Percentiles rank a stretch among this genome's conserved stretches.
Evolutionary conservation across 306 rosid genomes (phyloP).

Genomic region (Mucuna pruriens): DNA sequence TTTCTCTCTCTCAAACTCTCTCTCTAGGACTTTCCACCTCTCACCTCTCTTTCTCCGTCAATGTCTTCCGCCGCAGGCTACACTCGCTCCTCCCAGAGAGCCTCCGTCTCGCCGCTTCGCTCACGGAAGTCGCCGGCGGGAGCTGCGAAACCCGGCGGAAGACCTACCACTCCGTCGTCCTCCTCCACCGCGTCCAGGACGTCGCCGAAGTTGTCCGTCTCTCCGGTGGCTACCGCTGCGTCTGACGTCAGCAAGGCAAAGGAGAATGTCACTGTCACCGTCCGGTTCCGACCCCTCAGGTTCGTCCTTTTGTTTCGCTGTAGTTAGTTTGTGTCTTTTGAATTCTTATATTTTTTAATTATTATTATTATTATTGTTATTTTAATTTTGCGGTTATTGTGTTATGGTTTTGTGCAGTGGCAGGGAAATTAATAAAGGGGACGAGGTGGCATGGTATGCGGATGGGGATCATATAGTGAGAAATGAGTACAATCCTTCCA

Average conservation of each 20-base stretch:
- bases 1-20: neutral
- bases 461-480: conserved; percentile 77
- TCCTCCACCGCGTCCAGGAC: conserved; percentile 52
- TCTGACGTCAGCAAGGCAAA: conserved; percentile 61
- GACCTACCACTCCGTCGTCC: conserved; percentile 70
- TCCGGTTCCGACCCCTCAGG: conserved; percentile 92
- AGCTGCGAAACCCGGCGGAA: conserved; percentile 45
- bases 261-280: conserved; percentile 89
- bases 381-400: neutral
- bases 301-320: conserved; percentile 31
- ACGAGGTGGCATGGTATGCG: conserved; percentile 89
- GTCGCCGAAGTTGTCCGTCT: conserved; percentile 47
- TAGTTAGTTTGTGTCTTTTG: neutral
- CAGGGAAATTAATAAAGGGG: conserved; percentile 82
- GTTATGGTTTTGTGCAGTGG: conserved; percentile 50
- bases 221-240: conserved; percentile 47
- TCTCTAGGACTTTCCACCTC: neutral
- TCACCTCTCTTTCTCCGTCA: conserved; percentile 37
- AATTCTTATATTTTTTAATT: neutral
- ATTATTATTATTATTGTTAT: neutral
- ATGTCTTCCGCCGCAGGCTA: conserved; percentile 58
- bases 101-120: conserved; percentile 67
- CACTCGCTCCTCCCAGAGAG: conserved; percentile 61
- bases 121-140: conserved; percentile 59
- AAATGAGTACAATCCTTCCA: conserved; percentile 67